Base-by-base conservation (phyloP, 106 monocot species). In the Gastrodia elata region DNA sequence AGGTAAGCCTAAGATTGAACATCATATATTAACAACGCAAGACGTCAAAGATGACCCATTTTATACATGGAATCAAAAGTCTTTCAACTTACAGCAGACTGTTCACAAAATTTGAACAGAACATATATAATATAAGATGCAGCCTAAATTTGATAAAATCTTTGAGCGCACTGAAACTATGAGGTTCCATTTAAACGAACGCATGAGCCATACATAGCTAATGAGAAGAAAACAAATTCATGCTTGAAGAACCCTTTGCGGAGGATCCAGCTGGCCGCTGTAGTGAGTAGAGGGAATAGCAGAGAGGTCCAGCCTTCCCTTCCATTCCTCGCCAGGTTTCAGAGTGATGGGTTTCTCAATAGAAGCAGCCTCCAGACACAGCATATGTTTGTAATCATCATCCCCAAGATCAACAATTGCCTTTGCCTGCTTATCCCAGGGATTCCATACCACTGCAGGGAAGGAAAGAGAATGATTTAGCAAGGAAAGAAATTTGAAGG, bases 371-470 rank as follows among this genome's bases (percentile, higher is more conserved):
- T 84, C 89, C 15, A 93, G 79, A 43, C 89, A 89, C n/a, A 93
- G 39, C 89, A 93, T 93, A 44, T 80, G 72, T 75, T 89, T 87
- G 80, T 84, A 92, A 22, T 89, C 92, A 40, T 92, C 92, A 77
- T 89, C 87, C 22, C 87, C 92, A 68, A 93, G 73, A 79, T 93
- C 92, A 30, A 65, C 39, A 38, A 93, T 85, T 32, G 82, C 70
- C 73, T 93, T 89, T 5, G 87, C 82, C 75, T 87, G 89, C 81
- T 80, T 89, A 37, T 93, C 92, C 92, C 92, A 93, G 25, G 92
- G 92, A 80, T 89, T 93, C 92, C 92, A 93, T 13, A 89, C 89
- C 55, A 87, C 91, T 85, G 74, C 72, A 70, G 32, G 38, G 13
- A 72, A 30, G 18, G 5, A 68, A 20, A 74, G 52, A 0, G 2